Base-by-base conservation (phyloP, 495 filamentous ascomycete species). In the Gamarada debralockiae region DNA sequence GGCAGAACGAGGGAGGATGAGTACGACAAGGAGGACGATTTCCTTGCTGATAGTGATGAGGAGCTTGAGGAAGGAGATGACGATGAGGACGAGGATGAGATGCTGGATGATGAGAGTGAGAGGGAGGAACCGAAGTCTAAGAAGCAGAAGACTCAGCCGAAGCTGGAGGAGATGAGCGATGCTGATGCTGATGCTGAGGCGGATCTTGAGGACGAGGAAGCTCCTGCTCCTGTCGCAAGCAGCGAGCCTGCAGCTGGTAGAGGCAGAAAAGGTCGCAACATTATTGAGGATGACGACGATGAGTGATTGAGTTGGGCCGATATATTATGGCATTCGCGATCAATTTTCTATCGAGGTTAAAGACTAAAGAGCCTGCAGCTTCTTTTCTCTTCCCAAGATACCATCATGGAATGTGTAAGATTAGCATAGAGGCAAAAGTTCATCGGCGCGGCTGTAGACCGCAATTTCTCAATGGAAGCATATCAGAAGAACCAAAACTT, bases 21-120 rank as follows among this genome's bases (percentile, higher is more conserved):
- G 64, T 97, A 91, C 60, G 86, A 90, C 55, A 80, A 84, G 62
- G 85, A 89, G 21, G 87, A 91, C 58, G 86, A 83, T 5, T 91
- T 91, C 67, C 69, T 91, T 50, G 87, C 87, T 9, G 78, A 77
- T 31, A 90, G 85, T 59, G 87, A 87, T 49, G 84, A 89, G 54
- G 87, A 87, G 33, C 69, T 82, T 8, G 82, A 81, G 56, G 72
- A 77, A 25, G 76, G 64, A 15, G 82, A 76, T 22, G 84, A 84
- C 4, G 84, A 84, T 2, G 84, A 82, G 5, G 79, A 82, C 1
- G 79, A 81, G 38, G 74, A 79, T 21, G 52, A 55, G 14, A 47
- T 59, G 17, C 3, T 57, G 1, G 60, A 63, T 24, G 57, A 59
- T 21, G 51, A 57, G 18, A 58, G 54, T 23, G 61, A 64, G 23